Evolutionary conservation across 2,329 filamentous ascomycete genomes (phyloP).

Genomic region (Pseudogymnoascus sp.): DNA sequence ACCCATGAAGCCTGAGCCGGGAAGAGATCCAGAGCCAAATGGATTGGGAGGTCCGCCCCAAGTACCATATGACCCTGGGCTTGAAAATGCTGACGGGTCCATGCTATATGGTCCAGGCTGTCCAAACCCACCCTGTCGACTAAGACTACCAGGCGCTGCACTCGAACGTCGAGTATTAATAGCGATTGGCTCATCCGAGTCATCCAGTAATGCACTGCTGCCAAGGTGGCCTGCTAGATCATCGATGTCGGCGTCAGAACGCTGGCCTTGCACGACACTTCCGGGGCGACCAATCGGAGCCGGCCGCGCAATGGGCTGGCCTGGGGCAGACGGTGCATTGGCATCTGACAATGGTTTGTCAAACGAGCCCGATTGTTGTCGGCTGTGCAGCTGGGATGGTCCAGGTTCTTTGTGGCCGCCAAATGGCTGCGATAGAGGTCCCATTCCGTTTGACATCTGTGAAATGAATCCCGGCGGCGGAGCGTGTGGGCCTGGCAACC

Average conservation of each 20-base stretch:
- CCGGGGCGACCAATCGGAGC: conserved; percentile 82
- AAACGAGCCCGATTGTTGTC: conserved; percentile 66
- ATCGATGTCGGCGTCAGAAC: conserved; percentile 53
- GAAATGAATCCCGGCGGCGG: conserved; percentile 45
- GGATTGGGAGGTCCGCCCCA: conserved; percentile 30
- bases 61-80: conserved; percentile 24
- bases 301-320: conserved; percentile 70
- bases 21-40: conserved; percentile 28
- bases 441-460: conserved; percentile 36
- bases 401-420: conserved; percentile 32
- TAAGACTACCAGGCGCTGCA: conserved; percentile 22
- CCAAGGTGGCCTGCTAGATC: conserved; percentile 73
- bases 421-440: conserved; percentile 30
- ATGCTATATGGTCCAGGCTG: conserved; percentile 24
- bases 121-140: conserved; percentile 23
- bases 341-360: conserved; percentile 41
- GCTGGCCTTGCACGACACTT: conserved; percentile 55
- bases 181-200: conserved; percentile 52
- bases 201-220: conserved; percentile 79
- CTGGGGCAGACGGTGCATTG: conserved; percentile 38
- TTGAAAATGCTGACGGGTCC: conserved; percentile 25
- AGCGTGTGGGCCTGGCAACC: conserved; percentile 31
- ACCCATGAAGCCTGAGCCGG: conserved; percentile 23
- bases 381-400: conserved; percentile 54
- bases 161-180: conserved; percentile 30